Percentiles rank a stretch among this genome's conserved stretches.
These are phyloP conservation scores for Epicoccum nigrum DNA, from an alignment of 2,329 filamentous ascomycete genomes.

Conservation along the genomic window DNA sequence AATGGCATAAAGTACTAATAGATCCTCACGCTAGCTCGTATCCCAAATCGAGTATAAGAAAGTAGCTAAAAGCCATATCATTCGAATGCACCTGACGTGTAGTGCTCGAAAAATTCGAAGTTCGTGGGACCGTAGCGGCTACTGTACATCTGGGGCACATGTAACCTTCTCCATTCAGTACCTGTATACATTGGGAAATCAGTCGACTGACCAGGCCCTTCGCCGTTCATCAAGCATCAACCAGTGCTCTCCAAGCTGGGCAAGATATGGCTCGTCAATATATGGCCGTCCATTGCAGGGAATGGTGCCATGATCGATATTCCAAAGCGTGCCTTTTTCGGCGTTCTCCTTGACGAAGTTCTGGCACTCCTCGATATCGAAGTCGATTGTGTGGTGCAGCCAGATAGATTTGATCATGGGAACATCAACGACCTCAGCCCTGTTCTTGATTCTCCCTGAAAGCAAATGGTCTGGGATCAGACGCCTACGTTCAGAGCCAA, in stretches of 20 bases:
- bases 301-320: slow-evolving; percentile 12
- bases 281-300: slow-evolving; percentile 14
- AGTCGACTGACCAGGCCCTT: slow-evolving; percentile 16
- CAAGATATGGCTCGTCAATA: slow-evolving; percentile 16
- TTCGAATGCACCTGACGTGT: slow-evolving; percentile 1
- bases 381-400: slow-evolving; percentile 50
- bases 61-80: too few species aligned
- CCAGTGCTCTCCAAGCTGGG: slow-evolving; percentile 10
- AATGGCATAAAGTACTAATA: too few species aligned
- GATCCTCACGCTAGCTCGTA: too few species aligned
- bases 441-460: slow-evolving; percentile 31
- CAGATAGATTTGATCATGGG: slow-evolving; percentile 53
- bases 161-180: background rate
- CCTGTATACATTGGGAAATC: background rate
- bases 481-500: slow-evolving; percentile 25
- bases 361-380: slow-evolving; percentile 48
- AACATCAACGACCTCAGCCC: slow-evolving; percentile 30
- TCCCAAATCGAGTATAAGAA: too few species aligned
- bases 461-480: slow-evolving; percentile 24
- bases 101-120: background rate
- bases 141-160: background rate
- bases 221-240: slow-evolving; percentile 16
- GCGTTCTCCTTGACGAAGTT: slow-evolving; percentile 51
- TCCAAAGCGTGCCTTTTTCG: slow-evolving; percentile 47
- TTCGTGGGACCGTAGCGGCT: background rate